Conservation (phyloP, 805 yeast species). For the Henningerozyma blattae region DNA sequence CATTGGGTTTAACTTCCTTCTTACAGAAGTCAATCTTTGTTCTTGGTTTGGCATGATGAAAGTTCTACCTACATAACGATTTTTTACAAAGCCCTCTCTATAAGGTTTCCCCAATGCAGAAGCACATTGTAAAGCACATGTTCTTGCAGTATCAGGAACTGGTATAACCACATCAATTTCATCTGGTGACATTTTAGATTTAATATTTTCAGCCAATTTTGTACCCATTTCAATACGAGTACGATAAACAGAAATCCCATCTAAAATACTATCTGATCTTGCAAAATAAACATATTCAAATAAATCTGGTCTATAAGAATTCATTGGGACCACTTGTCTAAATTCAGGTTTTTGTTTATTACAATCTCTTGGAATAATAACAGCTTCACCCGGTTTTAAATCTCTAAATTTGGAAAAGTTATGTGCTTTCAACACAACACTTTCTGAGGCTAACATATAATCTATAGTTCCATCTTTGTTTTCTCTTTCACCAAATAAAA, state of each 20-base stretch:
- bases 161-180: slow-evolving; percentile 92
- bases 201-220: slow-evolving; percentile 67
- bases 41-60: slow-evolving; percentile 97
- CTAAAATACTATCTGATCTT: slow-evolving; percentile 90
- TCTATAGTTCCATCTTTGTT: slow-evolving; percentile 62
- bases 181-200: slow-evolving; percentile 32
- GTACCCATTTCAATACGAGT: slow-evolving; percentile 91
- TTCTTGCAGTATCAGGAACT: slow-evolving; percentile 97
- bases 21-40: slow-evolving; percentile 85
- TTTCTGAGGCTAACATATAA: slow-evolving; percentile 91
- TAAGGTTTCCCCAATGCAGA: slow-evolving; percentile 69
- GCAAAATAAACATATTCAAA: slow-evolving; percentile 98
- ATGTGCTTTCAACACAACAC: slow-evolving; percentile 88
- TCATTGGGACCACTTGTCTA: slow-evolving; percentile 71
- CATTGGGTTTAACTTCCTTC: slow-evolving; percentile 95
- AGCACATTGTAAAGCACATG: slow-evolving; percentile 87
- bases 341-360: slow-evolving; percentile 52
- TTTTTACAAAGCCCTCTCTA: slow-evolving; percentile 95
- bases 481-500: slow-evolving; percentile 71
- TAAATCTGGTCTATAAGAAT: slow-evolving; percentile 83
- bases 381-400: slow-evolving; percentile 91
- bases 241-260: slow-evolving; percentile 92
- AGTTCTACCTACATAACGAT: slow-evolving; percentile 94
- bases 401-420: slow-evolving; percentile 74
- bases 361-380: slow-evolving; percentile 72